Conservation (phyloP, 2,329 filamentous ascomycete genomes). For the Stagonosporopsis rhizophila region DNA sequence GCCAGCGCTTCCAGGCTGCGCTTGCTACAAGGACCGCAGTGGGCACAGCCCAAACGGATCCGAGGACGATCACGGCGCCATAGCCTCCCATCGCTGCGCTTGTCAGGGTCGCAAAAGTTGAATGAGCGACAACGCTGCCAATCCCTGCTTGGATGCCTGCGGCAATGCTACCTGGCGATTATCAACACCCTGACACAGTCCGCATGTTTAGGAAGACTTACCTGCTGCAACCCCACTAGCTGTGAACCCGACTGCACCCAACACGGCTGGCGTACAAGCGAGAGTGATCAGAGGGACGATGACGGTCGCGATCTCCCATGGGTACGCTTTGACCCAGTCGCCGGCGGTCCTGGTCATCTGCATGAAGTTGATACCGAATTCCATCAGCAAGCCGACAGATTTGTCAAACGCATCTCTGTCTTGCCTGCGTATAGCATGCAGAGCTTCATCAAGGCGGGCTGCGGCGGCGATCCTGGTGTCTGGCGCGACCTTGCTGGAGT, state of each 20-base stretch:
- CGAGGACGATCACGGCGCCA: slow-evolving; percentile 23
- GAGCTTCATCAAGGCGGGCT: too few species aligned
- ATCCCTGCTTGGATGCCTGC: slow-evolving; percentile 31
- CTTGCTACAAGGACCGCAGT: not conserved
- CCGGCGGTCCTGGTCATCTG: too few species aligned
- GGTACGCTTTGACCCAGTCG: not conserved
- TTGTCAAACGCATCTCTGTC: too few species aligned
- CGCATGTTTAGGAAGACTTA: not conserved
- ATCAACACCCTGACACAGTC: not conserved
- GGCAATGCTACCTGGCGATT: slow-evolving; percentile 27
- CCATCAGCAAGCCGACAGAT: too few species aligned
- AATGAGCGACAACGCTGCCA: slow-evolving; percentile 28
- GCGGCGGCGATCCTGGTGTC: too few species aligned
- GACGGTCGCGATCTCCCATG: not conserved
- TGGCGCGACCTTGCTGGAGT: too few species aligned
- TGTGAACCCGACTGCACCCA: not conserved
- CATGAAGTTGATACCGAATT: too few species aligned
- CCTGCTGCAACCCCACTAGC: not conserved
- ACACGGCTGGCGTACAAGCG: not conserved
- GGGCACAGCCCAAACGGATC: not conserved
- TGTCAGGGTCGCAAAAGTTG: slow-evolving; percentile 29
- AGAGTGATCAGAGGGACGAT: not conserved
- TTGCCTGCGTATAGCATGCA: too few species aligned
- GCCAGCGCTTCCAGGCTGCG: not conserved
- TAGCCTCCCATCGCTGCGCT: slow-evolving; percentile 39